Percentiles rank a stretch among this genome's conserved stretches.
Conservation (phyloP, 345 rosid species). For the rapeseed (Brassica napus) region DNA sequence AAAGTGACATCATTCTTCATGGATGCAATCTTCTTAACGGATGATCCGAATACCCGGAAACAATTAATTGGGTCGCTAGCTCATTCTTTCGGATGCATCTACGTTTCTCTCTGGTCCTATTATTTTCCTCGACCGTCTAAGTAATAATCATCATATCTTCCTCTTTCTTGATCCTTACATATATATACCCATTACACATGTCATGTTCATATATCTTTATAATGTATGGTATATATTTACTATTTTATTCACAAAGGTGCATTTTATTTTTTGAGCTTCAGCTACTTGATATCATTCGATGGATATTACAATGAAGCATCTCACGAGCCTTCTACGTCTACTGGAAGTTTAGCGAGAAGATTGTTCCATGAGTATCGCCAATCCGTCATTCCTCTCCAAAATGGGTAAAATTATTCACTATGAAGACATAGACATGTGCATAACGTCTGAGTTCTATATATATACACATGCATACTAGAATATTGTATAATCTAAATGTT, state of each 20-base stretch:
- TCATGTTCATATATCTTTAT: neutral
- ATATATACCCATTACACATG: neutral
- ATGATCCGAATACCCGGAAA: constrained; percentile 42
- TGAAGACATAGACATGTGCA: neutral
- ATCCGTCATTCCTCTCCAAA: constrained; percentile 38
- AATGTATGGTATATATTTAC: neutral
- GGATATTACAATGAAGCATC: constrained; percentile 48
- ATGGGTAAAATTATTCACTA: constrained; percentile 34
- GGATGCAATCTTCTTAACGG: constrained; percentile 57
- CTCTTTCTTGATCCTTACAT: neutral
- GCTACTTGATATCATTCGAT: constrained; percentile 38
- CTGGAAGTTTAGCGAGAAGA: constrained; percentile 46
- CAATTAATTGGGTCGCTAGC: constrained; percentile 49
- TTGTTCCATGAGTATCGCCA: constrained; percentile 55
- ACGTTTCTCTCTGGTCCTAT: constrained; percentile 70
- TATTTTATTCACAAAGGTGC: neutral
- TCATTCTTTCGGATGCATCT: constrained; percentile 52
- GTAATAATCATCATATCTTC: constrained; percentile 42
- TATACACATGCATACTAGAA: neutral
- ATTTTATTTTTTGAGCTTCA: neutral
- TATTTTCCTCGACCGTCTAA: constrained; percentile 42
- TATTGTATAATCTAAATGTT: neutral
- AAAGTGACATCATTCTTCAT: constrained; percentile 22
- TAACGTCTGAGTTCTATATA: neutral
- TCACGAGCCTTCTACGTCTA: constrained; percentile 47